Evolutionary conservation across 495 filamentous ascomycete genomes (phyloP), one percentile per base, ranked within the genome.

Genomic region (Polyplosphaeria fusca): DNA sequence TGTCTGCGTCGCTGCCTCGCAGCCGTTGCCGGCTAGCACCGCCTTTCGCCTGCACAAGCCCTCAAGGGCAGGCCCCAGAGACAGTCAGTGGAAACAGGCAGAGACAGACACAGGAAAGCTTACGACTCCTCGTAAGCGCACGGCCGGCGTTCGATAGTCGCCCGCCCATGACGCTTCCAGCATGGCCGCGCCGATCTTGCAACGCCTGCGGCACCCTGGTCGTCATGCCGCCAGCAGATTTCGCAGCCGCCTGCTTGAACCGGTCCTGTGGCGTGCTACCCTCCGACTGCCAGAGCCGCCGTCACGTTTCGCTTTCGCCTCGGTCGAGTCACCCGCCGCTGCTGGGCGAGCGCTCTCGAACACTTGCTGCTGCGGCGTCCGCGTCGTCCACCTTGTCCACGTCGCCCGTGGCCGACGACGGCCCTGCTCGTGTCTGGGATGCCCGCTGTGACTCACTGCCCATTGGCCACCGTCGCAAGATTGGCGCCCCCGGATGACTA

Each of bases 221-320:
- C n/a, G 52, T 62, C 59, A 62, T 62, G 59, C 59, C 47, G 40
- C 52, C 52, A 40, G 42, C 50, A 43, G 35, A n/a, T 20, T 42
- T 11, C 39, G 39, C 9, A 18, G 5, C 9, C 48, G 48, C 18
- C 38, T 24, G 49, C 35, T 19, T 52, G 49, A 49, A 37, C 27
- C 20, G 18, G 27, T 11, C 4, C 25, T 43, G 43, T 47, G 43
- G 42, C 24, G 37, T 24, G 28, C 37, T 2, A 16, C 28, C 14
- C 37, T 25, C 18, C 18, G 37, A 37, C 32, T 27, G 35, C 32
- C 24, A 24, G n/a, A 52, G 40, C 46, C 32, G 52, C 42, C 30
- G 49, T 64, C 60, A 64, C 55, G 55, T 64, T 64, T 64, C 51
- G 52, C 38, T 55, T 61, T 61, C 51, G 61, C 30, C 20, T 51